These are phyloP conservation scores for Abrus precatorius DNA, from an alignment of 306 rosid species.

Conservation along the genomic window DNA sequence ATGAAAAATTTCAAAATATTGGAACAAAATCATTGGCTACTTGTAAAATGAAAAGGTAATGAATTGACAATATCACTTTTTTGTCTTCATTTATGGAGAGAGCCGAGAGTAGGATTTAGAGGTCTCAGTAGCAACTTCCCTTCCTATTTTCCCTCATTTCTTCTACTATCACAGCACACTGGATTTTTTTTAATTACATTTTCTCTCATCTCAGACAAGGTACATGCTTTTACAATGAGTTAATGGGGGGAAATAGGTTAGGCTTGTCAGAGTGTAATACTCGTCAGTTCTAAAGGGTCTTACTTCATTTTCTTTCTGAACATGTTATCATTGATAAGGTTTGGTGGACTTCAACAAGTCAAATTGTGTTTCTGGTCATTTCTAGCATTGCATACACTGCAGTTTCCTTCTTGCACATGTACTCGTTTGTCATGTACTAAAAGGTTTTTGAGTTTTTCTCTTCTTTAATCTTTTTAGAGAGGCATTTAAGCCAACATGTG, in stretches of 20 bases:
- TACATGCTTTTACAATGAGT: neutral
- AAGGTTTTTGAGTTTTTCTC: neutral
- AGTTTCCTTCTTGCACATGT: slow-evolving; percentile 24
- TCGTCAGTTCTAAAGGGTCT: slow-evolving; percentile 24
- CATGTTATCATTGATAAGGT: neutral
- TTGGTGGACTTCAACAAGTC: neutral
- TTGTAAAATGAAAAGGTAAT: neutral
- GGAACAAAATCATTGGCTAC: neutral
- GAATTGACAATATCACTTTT: neutral
- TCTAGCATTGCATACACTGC: neutral
- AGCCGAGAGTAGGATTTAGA: neutral
- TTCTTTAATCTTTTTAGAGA: neutral
- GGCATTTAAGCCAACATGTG: neutral
- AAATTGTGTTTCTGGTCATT: slow-evolving; percentile 2
- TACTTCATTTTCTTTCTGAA: neutral
- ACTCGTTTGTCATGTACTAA: neutral
- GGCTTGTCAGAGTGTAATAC: slow-evolving; percentile 14
- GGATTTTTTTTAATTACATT: slow-evolving; percentile 3
- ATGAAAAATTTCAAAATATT: neutral
- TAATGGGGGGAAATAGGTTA: neutral
- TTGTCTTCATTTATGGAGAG: neutral
- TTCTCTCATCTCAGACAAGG: neutral
- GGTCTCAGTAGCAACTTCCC: neutral
- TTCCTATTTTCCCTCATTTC: neutral
- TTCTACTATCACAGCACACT: neutral